Base-by-base conservation (phyloP, 768 basidiomycete genomes). In the Tylopilus vinaceipallidus region DNA sequence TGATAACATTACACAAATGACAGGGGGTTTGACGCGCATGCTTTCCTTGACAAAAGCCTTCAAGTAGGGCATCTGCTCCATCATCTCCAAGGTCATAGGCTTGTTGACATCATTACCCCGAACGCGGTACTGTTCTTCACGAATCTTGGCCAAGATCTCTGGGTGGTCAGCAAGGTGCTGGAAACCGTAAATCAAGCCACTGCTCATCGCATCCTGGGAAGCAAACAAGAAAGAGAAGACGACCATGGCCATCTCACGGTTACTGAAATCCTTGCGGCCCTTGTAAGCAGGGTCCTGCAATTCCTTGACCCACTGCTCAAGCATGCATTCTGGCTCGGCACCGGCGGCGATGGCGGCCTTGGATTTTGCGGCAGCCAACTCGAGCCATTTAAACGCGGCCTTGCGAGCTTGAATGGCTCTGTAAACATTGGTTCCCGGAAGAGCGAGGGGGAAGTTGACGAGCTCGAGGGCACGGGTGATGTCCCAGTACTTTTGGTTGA, bases 201-300 rank as follows among this genome's bases (percentile, higher is more conserved):
- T 93, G 66, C 91, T 91, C 97, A 99, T 98, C 41, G 97, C 97
- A 66, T 99, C 97, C 74, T 97, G 92, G 22, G 85, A 88, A 2
- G 92, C 97, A 62, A 98, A 98, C 46, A 99, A 74, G 84, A 98
- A 98, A 11, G 91, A 93, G 64, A 99, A 86, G 34, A 99, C 71
- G 62, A 97, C 95, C 86, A 97, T 90, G 24, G 91, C 93, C 83
- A 98, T 98, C 71, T 99, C 95, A 58, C 80, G 77, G 67, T 98
- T 88, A 57, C 84, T 88, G 73, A 94, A 98, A 53, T 98, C 91
- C 53, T 75, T 81, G 56, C 84, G 83, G 56, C 88, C 86, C 68
- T 94, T 95, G 63, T 74, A 65, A 69, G 66, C 63, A 14, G 79
- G 85, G 22, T 84, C 82, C 33, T 76, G 71, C 62, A 97, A 76